Evolutionary conservation across 495 filamentous ascomycete species (phyloP), one percentile per base, ranked within the genome.

Genomic region (Zalerion maritima): DNA sequence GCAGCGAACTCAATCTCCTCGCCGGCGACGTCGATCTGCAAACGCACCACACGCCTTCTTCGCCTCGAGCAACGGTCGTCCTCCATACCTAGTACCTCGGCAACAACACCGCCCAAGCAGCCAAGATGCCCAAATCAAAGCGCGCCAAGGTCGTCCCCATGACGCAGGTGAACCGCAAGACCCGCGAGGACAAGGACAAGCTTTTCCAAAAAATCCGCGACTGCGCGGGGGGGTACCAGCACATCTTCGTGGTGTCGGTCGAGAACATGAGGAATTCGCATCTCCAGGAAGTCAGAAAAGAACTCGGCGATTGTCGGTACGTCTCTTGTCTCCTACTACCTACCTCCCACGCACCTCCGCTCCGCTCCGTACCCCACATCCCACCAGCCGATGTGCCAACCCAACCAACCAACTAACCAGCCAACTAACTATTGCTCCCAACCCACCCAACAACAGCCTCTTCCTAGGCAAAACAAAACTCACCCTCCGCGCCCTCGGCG

Each of bases 391-490:
- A 14, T 11, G 26, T 3, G 8, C 6, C 11, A 8, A 8, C 6
- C 16, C 16, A 35, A 14, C 14, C 12, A n/a, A 18, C 12, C 28
- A 37, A 8, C 9, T 13, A 4, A 17, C 18, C 4, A 10, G 9
- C 12, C 28, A 21, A 20, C 34, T 26, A 16, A 17, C 6, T 29
- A 29, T 9, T 22, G 13, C 16, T 18, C 10, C 19, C 10, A 12
- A 21, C 26, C 21, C 6, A 12, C 18, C 28, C 14, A 21, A 26
- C 8, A 15, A 27, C 33, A 85, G 87, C 36, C 51, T 97, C 49
- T 94, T 94, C 71, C 94, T 94, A 55, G 89, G 89, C 53, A 96
- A 94, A 55, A 96, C 87, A 26, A 94, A 94, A 60, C 85, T 94
- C 46, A 96, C 94, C 79, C 78, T 82, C 34, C 78, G 82, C 57